Evolutionary conservation across 2,329 filamentous ascomycete genomes (phyloP), one percentile per base, ranked within the genome.

Genomic region (Lecanicillium sp.): DNA sequence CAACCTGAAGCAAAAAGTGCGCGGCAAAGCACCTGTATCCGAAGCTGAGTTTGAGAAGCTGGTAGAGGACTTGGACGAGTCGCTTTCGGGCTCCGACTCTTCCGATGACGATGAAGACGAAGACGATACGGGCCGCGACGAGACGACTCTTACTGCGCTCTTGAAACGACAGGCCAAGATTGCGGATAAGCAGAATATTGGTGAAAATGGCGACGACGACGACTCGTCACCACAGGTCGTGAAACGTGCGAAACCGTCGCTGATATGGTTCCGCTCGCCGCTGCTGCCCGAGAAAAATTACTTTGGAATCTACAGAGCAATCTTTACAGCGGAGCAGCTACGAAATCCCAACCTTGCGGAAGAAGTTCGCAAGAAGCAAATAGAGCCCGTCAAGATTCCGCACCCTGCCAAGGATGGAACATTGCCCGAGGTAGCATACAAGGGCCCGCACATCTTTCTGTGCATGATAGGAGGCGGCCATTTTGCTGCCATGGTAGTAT

Each of bases 381-480:
- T 95, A 2, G 67, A 75, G 4, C 80, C 86, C 1, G 75, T 66
- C 53, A 59, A 62, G 30, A 66, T 61, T 40, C 70, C 60, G 22
- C 73, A 73, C 44, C 65, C 73, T 2, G 62, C 70, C 28, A 78
- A 76, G 41, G 78, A 80, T 34, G 75, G 78, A 3, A 65, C 68
- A 13, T 59, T 77, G 5, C 68, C 73, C 3, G 64, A 69, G 2
- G 62, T 73, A 9, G 67, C 68, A 4, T 77, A 82, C 54, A 76
- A 79, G 17, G 80, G 82, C 7, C 86, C 88, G 3, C 89, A 96
- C 56, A 79, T 95, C 35, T 96, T 98, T 56, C 74, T 98, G 34
- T 96, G 89, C 62, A 98, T 98, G 92, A 94, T 98, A 36, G 92
- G 92, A 17, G 92, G 92, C 43, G 92, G 92, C 0, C 92, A 98